Percentiles rank a stretch among this genome's conserved stretches.
These are phyloP conservation scores for Fusarium temperatum DNA, from an alignment of 2,329 filamentous ascomycete genomes.

Conservation along the genomic window DNA sequence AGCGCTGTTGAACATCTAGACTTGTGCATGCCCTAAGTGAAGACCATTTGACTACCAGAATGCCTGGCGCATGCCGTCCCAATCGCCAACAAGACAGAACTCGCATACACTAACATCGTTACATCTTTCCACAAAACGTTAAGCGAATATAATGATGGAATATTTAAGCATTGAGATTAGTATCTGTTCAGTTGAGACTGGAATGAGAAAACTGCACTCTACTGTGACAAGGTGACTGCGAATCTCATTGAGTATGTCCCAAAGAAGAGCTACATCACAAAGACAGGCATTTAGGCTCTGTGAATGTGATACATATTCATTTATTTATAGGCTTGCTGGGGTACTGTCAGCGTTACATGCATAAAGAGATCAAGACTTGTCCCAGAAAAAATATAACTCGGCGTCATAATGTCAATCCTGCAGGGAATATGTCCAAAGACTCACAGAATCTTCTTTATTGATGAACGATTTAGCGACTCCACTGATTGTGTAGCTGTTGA, in stretches of 20 bases:
- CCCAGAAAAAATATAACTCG: not conserved
- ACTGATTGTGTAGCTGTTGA: too few species aligned
- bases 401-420: not conserved
- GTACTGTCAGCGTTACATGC: not conserved
- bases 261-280: not conserved
- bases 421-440: not conserved
- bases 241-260: fast-evolving
- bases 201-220: fast-evolving
- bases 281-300: not conserved
- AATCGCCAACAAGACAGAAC: not conserved
- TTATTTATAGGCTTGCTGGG: too few species aligned
- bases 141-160: too few species aligned
- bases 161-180: fast-evolving
- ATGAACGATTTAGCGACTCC: not conserved
- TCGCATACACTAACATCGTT: fast-evolving
- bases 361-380: not conserved
- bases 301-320: not conserved
- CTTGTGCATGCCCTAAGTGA: fast-evolving
- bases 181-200: too few species aligned
- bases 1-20: not conserved
- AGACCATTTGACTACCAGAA: not conserved
- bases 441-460: too few species aligned
- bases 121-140: fast-evolving
- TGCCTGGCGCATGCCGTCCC: too few species aligned
- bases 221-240: fast-evolving